Evolutionary conservation across 257 asterid genomes (phyloP).

Genomic region (Solanum appendiculatum): DNA sequence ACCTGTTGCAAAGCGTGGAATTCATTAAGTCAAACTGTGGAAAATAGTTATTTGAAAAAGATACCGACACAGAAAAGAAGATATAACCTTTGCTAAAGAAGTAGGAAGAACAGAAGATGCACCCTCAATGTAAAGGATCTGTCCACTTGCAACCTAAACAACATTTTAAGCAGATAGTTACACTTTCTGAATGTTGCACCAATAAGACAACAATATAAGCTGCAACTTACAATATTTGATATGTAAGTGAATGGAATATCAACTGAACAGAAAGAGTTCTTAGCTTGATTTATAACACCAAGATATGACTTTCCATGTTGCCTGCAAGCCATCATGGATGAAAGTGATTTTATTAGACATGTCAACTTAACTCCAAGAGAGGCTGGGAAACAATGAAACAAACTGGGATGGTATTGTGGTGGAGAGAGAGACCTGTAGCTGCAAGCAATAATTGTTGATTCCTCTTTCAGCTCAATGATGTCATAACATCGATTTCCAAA

Average conservation of each 20-base stretch:
- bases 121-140: constrained; percentile 71
- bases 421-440: constrained; percentile 55
- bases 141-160: constrained; percentile 42
- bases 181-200: background rate
- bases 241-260: constrained; percentile 79
- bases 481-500: constrained; percentile 82
- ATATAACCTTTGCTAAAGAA: constrained; percentile 74
- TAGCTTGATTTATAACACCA: constrained; percentile 57
- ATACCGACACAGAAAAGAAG: background rate
- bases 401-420: background rate
- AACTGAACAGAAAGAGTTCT: constrained; percentile 38
- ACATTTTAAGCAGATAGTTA: background rate
- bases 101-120: constrained; percentile 75
- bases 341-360: background rate
- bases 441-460: constrained; percentile 62
- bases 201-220: background rate
- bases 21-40: background rate
- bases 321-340: constrained; percentile 34
- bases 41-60: background rate
- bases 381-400: background rate
- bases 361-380: background rate
- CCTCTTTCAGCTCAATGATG: constrained; percentile 36
- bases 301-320: constrained; percentile 73
- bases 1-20: constrained; percentile 31
- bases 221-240: constrained; percentile 47